Base-by-base conservation (phyloP, 2,329 filamentous ascomycete species). In the Ophiocordyceps camponoti-saundersi region DNA sequence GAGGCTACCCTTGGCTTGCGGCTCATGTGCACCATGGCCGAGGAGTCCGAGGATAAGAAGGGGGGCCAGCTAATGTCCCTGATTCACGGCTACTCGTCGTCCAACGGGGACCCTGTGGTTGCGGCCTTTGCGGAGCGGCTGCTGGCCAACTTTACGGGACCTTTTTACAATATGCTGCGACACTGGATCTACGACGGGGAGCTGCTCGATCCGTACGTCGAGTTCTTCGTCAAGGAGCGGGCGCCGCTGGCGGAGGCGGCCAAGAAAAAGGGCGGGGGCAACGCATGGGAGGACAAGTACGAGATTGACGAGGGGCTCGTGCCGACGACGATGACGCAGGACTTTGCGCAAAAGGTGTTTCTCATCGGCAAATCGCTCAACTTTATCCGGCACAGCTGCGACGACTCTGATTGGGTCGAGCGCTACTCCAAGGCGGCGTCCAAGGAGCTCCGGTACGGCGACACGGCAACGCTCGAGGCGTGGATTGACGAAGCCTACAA, bases 171-270 rank as follows among this genome's bases (percentile, higher is more conserved):
- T 56, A 95, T 98, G 69, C 71, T 98, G 47, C 80, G 88, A 47
- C 84, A 87, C 56, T 98, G 92, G 92, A 95, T 98, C 45, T 98
- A 98, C 59, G 90, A 98, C 57, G 92, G 92, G 50, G 93, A 98
- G 67, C 73, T 98, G 15, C 88, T 86, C n/a, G 92, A 98, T 62
- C 92, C 93, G 0, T 95, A 89, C 57, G 74, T 80, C 48, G 92
- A 98, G 58, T 98, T 98, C 64, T 96, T 98, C 56, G 89, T 98
- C 20, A 80, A 80, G 20, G 87, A 95, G 60, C 86, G 90, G 54
- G 76, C 80, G 46, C 50, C 56, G 7, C 53, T 23, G 13, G n/a
- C n/a, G 21, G 46, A 47, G 16, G 46, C 71, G 48, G 57, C 63
- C 44, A 73, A 70, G 53, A 67, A 68, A 45, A 73, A 72, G 44